Evolutionary conservation across 306 rosid genomes (phyloP).

Genomic region (Prinsepia uniflora): DNA sequence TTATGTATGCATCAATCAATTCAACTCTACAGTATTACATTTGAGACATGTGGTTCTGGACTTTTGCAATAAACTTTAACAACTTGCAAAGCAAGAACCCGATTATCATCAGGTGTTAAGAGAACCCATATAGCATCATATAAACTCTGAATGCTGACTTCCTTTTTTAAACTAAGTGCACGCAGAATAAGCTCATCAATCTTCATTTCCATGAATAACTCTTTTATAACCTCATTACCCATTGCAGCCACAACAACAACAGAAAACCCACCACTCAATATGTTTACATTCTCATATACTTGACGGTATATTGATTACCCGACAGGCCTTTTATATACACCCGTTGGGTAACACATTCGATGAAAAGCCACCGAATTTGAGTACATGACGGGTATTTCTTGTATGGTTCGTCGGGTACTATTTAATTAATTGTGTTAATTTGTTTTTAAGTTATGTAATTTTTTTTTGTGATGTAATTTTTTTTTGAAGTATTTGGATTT

Average conservation of each 20-base stretch:
- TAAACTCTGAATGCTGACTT: conserved; percentile 42
- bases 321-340: too few species aligned
- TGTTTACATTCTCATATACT: conserved; percentile 34
- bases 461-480: too few species aligned
- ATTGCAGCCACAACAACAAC: conserved; percentile 76
- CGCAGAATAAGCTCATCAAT: conserved; percentile 67
- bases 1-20: neutral
- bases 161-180: conserved; percentile 39
- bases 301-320: too few species aligned
- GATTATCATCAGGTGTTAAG: conserved; percentile 78
- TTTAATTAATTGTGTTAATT: too few species aligned
- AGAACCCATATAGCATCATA: conserved; percentile 71
- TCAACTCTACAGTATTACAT: neutral
- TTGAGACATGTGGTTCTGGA: neutral
- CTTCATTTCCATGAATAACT: conserved; percentile 72
- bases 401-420: too few species aligned
- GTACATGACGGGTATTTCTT: too few species aligned
- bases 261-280: conserved; percentile 58
- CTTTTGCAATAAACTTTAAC: conserved; percentile 24
- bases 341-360: too few species aligned
- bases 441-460: too few species aligned
- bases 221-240: conserved; percentile 79
- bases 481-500: too few species aligned
- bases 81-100: conserved; percentile 95
- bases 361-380: too few species aligned